phyloP scores from a whole-genome alignment of 78 protist species.

The Guillardia theta region DNA sequence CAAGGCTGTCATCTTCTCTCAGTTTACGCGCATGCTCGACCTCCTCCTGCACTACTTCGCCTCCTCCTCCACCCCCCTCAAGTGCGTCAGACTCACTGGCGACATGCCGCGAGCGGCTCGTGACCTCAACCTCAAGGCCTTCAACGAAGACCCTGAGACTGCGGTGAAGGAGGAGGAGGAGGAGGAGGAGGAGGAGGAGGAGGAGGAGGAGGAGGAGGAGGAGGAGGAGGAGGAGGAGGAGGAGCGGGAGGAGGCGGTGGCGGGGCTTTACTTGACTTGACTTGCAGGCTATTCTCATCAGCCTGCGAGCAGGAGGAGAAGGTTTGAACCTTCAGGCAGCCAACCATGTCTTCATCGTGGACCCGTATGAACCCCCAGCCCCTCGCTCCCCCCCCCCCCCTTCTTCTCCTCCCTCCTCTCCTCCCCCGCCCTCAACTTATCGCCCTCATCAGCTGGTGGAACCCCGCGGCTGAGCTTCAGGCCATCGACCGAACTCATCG shows the following conservation, averaged over 20 bases:
- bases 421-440: not conserved
- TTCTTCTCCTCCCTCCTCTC: not conserved
- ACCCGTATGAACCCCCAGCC: constrained; percentile 12
- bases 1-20: constrained; percentile 43
- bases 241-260: not conserved
- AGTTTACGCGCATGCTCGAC: constrained; percentile 41
- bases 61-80: not conserved
- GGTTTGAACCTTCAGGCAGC: not conserved
- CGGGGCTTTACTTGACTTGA: no score
- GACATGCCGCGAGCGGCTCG: not conserved
- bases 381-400: not conserved
- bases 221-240: not conserved
- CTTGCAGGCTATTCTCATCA: constrained; percentile 14
- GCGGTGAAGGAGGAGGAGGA: not conserved
- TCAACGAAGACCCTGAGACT: no score
- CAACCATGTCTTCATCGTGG: constrained; percentile 31
- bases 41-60: not conserved
- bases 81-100: not conserved
- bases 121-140: no score
- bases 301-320: constrained; percentile 48
- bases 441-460: constrained; percentile 30
- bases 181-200: not conserved
- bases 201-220: not conserved
- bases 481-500: constrained; percentile 14
- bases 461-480: constrained; percentile 1